A percentile compares a stretch with the other conserved stretches of the same genome.
Conservation (phyloP, 768 basidiomycete species). For the Xerocomellus amylosporus region DNA sequence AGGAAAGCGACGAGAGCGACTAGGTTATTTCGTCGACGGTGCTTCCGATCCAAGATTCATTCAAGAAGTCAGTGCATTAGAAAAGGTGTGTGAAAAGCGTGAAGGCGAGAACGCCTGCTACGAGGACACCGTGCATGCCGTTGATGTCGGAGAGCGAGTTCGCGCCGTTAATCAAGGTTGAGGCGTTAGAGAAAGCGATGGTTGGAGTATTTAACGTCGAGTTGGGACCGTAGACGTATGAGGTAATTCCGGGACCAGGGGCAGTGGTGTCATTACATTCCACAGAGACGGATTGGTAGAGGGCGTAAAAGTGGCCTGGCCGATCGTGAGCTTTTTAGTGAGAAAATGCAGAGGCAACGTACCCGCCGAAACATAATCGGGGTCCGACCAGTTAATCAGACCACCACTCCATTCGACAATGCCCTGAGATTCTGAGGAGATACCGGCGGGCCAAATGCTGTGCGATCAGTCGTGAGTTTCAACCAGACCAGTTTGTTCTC, state of each 20-base stretch:
- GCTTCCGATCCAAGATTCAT: not conserved
- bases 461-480: conserved; percentile 3
- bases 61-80: conserved; percentile 10
- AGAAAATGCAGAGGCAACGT: conserved; percentile 6
- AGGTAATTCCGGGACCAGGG: conserved; percentile 47
- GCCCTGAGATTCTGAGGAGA: conserved; percentile 55
- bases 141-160: conserved; percentile 6
- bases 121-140: conserved; percentile 11
- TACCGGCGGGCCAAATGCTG: conserved; percentile 82
- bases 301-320: conserved; percentile 67
- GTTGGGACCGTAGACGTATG: conserved; percentile 64
- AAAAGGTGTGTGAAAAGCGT: conserved; percentile 19
- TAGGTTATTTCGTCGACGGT: not conserved
- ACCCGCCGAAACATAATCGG: conserved; percentile 71
- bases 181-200: conserved; percentile 57
- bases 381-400: conserved; percentile 78
- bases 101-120: conserved; percentile 11
- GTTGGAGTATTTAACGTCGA: conserved; percentile 49
- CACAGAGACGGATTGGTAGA: conserved; percentile 59
- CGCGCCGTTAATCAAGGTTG: conserved; percentile 48
- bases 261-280: conserved; percentile 54
- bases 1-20: not conserved
- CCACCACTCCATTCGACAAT: conserved; percentile 80
- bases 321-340: not conserved
- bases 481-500: not conserved